These are phyloP conservation scores for Cladosporium cucumerinum DNA, from an alignment of 2,329 filamentous ascomycete species.

Conservation along the genomic window DNA sequence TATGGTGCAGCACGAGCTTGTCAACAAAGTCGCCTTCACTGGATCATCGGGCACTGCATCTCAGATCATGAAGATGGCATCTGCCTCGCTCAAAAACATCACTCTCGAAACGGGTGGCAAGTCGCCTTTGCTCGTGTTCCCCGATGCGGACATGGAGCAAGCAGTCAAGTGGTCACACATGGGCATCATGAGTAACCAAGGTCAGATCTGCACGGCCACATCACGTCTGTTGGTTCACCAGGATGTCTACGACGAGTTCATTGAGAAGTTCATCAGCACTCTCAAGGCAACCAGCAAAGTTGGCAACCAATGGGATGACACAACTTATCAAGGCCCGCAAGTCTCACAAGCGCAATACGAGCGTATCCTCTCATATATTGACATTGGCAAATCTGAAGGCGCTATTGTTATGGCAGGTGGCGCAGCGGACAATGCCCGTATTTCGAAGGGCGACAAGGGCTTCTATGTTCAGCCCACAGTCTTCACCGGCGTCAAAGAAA, in stretches of 20 bases:
- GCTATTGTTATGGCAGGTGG: constrained; percentile 20
- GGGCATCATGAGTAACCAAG: constrained; percentile 54
- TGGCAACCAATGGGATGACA: constrained; percentile 63
- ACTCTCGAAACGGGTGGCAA: constrained; percentile 59
- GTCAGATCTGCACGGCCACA: constrained; percentile 56
- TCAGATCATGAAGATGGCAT: constrained; percentile 29
- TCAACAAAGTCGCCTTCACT: constrained; percentile 78
- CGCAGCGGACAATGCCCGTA: constrained; percentile 14
- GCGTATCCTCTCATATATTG: constrained; percentile 62
- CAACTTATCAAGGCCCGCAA: constrained; percentile 67
- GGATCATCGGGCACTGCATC: constrained; percentile 68
- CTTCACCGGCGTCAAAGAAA: constrained; percentile 33
- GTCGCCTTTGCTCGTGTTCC: constrained; percentile 53
- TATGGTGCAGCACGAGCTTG: constrained; percentile 60
- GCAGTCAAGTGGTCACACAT: constrained; percentile 60
- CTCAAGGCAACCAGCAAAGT: constrained; percentile 58
- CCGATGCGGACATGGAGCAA: constrained; percentile 35
- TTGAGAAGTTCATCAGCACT: constrained; percentile 56
- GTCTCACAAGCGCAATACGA: constrained; percentile 65
- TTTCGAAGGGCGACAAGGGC: constrained; percentile 14
- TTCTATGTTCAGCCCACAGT: constrained; percentile 19
- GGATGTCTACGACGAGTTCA: constrained; percentile 58
- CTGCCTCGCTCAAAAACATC: constrained; percentile 55
- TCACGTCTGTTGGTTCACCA: constrained; percentile 54
- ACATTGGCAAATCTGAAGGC: constrained; percentile 35